Percentiles rank a stretch among this genome's conserved stretches.
Conservation (phyloP, 768 basidiomycete genomes). For the Xerocomellus amylosporus region DNA sequence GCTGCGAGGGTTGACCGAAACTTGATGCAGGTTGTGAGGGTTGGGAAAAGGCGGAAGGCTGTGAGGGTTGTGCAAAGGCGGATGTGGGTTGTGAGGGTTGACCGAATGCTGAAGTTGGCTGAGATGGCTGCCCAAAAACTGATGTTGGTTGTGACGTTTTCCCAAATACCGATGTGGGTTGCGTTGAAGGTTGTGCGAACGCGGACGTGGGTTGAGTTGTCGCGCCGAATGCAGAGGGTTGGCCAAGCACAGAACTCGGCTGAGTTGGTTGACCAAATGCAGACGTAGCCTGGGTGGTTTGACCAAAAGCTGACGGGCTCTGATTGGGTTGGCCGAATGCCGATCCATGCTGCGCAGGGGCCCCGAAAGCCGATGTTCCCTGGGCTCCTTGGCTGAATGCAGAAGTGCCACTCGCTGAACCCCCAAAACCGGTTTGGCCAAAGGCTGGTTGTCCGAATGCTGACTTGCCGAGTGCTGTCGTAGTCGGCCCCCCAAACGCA, state of each 20-base stretch:
- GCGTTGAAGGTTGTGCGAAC: conserved; percentile 28
- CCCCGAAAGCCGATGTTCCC: conserved; percentile 36
- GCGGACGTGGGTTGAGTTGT: conserved; percentile 27
- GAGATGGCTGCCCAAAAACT: conserved; percentile 35
- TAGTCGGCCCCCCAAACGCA: conserved; percentile 32
- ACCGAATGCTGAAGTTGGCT: conserved; percentile 36
- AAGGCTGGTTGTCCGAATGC: conserved; percentile 42
- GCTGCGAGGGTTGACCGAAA: conserved; percentile 37
- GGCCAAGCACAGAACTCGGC: conserved; percentile 36
- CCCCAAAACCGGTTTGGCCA: conserved; percentile 35
- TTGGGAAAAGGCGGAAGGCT: conserved; percentile 29
- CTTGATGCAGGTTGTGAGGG: conserved; percentile 31
- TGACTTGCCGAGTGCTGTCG: conserved; percentile 23
- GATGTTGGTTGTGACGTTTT: conserved; percentile 25
- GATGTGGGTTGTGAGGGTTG: conserved; percentile 31
- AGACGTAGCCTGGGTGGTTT: conserved; percentile 25
- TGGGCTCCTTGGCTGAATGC: conserved; percentile 29
- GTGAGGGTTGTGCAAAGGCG: conserved; percentile 30
- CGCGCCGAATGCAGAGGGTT: conserved; percentile 36
- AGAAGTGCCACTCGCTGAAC: conserved; percentile 11
- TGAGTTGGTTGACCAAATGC: conserved; percentile 36
- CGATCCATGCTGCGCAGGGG: conserved; percentile 32
- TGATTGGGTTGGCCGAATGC: conserved; percentile 40
- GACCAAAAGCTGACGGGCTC: conserved; percentile 37
- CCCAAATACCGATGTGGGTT: conserved; percentile 36